Percentiles rank a stretch among this genome's conserved stretches.
Conservation (phyloP, 352 stramenopile species). For the Phytophthora sp. region DNA sequence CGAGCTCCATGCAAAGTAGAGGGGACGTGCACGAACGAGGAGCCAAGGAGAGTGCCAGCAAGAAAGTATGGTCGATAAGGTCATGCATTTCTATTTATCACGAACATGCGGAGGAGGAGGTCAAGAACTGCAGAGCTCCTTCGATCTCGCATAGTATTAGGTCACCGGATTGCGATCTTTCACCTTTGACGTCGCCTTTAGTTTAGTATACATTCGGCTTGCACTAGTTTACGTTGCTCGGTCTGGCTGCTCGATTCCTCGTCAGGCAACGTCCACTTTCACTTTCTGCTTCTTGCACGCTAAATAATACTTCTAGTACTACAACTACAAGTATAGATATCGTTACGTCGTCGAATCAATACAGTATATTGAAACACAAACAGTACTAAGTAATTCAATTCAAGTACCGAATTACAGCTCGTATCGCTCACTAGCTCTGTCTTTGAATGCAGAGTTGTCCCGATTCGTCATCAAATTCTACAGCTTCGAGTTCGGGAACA, state of each 20-base stretch:
- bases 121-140: background rate
- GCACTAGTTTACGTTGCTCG: slow-evolving; percentile 22
- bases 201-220: slow-evolving; percentile 42
- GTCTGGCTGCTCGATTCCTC: slow-evolving; percentile 11
- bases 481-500: slow-evolving; percentile 76
- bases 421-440: background rate
- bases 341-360: slow-evolving; percentile 2
- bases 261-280: slow-evolving; percentile 20
- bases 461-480: slow-evolving; percentile 27
- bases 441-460: background rate
- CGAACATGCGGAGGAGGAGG: slow-evolving; percentile 20
- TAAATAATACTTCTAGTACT: slow-evolving; percentile 37
- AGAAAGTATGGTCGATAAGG: slow-evolving; percentile 39
- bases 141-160: slow-evolving; percentile 13
- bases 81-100: slow-evolving; percentile 49
- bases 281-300: slow-evolving; percentile 25
- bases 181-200: slow-evolving; percentile 24
- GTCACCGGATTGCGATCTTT: slow-evolving; percentile 2
- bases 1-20: slow-evolving; percentile 23
- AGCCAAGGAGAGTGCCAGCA: slow-evolving; percentile 22
- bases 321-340: too few relatives aligned
- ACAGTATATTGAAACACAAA: too few relatives aligned
- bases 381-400: slow-evolving; percentile 25
- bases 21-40: slow-evolving; percentile 9
- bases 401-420: slow-evolving; percentile 14